Percentiles rank a stretch among this genome's conserved stretches.
Evolutionary conservation across 2,329 filamentous ascomycete genomes (phyloP).

Genomic region (Pyrenophora graminea): DNA sequence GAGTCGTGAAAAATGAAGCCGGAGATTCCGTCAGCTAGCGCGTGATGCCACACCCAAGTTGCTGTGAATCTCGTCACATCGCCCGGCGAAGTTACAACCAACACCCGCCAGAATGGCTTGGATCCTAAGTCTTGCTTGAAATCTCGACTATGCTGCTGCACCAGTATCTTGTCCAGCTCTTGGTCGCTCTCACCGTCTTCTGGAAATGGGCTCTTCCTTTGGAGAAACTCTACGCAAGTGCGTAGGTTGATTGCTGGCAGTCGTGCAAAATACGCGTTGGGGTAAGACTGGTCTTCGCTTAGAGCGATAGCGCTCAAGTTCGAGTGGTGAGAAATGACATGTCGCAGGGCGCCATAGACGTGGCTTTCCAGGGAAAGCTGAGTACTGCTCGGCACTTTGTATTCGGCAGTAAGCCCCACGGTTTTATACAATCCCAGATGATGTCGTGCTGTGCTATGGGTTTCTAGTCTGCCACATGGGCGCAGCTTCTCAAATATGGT

Average conservation of each 20-base stretch:
- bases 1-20: conserved; percentile 52
- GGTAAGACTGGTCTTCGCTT: conserved; percentile 45
- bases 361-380: conserved; percentile 28
- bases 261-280: conserved; percentile 50
- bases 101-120: conserved; percentile 52
- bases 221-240: conserved; percentile 40
- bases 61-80: conserved; percentile 45
- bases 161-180: conserved; percentile 50
- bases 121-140: conserved; percentile 38
- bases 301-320: conserved; percentile 51
- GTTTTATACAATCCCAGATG: conserved; percentile 52
- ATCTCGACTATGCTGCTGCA: conserved; percentile 48
- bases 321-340: conserved; percentile 49
- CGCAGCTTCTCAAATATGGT: conserved; percentile 20
- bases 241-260: conserved; percentile 50
- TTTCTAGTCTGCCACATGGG: conserved; percentile 47
- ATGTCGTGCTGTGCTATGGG: conserved; percentile 51
- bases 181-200: conserved; percentile 37
- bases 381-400: conserved; percentile 4
- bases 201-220: conserved; percentile 27
- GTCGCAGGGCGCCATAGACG: conserved; percentile 43
- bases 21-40: conserved; percentile 53
- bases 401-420: conserved; percentile 47
- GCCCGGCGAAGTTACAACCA: conserved; percentile 28
- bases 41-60: conserved; percentile 55